A percentile compares a stretch with the other conserved stretches of the same genome.
These are phyloP conservation scores for Leucosporidium yakuticum DNA, from an alignment of 768 basidiomycete genomes.

Conservation along the genomic window DNA sequence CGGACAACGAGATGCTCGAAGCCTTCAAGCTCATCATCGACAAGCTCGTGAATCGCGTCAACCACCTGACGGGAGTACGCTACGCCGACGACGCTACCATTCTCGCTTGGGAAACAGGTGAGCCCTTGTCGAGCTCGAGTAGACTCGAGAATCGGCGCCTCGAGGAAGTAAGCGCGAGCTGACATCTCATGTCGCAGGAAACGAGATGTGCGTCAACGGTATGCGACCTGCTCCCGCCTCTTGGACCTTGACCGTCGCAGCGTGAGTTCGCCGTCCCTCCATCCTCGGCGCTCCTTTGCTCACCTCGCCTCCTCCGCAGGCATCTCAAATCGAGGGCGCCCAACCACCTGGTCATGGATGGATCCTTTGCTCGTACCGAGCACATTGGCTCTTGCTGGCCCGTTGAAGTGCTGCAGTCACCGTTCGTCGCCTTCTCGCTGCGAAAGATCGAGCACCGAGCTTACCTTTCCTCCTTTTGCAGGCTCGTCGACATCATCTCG, in stretches of 20 bases:
- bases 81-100: conserved; percentile 38
- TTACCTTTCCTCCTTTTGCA: neutral
- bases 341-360: conserved; percentile 33
- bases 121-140: neutral
- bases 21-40: conserved; percentile 36
- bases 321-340: conserved; percentile 38
- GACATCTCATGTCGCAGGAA: too few species aligned
- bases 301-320: conserved; percentile 8
- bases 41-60: conserved; percentile 37
- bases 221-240: conserved; percentile 32
- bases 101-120: conserved; percentile 38
- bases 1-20: conserved; percentile 32
- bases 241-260: conserved; percentile 32
- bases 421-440: conserved; percentile 28
- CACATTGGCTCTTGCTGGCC: conserved; percentile 29
- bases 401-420: conserved; percentile 29
- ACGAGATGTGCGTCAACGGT: conserved; percentile 6
- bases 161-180: too few species aligned
- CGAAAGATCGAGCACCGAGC: neutral
- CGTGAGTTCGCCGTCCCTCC: too few species aligned
- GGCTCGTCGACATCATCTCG: conserved; percentile 14
- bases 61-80: conserved; percentile 34
- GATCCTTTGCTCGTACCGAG: conserved; percentile 35
- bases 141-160: neutral
- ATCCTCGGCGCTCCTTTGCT: too few species aligned